These are phyloP conservation scores for Saturnispora hagleri DNA, from an alignment of 805 yeast species.

Conservation along the genomic window DNA sequence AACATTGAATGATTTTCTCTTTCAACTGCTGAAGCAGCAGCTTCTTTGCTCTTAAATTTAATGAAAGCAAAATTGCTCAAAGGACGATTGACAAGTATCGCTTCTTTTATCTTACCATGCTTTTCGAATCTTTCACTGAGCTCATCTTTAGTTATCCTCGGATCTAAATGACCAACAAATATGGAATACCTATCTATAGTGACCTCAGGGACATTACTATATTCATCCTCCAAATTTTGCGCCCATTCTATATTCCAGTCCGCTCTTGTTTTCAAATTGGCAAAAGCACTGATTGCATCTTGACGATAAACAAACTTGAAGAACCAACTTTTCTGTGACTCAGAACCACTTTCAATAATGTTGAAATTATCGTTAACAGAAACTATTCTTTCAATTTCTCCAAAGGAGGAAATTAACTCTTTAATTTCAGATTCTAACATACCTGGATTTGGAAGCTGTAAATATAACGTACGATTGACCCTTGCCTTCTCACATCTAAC, in stretches of 20 bases:
- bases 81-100: slow-evolving; percentile 45
- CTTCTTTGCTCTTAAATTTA: slow-evolving; percentile 49
- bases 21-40: slow-evolving; percentile 85
- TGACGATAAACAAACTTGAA: slow-evolving; percentile 72
- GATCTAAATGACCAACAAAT: slow-evolving; percentile 69
- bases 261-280: slow-evolving; percentile 47
- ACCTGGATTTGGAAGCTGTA: slow-evolving; percentile 31
- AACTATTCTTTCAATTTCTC: slow-evolving; percentile 66
- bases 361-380: slow-evolving; percentile 31
- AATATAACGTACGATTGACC: slow-evolving; percentile 76
- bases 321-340: slow-evolving; percentile 43
- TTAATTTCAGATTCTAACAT: slow-evolving; percentile 27
- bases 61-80: slow-evolving; percentile 64
- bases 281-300: slow-evolving; percentile 82
- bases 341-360: slow-evolving; percentile 10
- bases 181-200: slow-evolving; percentile 61
- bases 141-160: slow-evolving; percentile 44
- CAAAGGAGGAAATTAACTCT: slow-evolving; percentile 41
- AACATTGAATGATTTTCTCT: slow-evolving; percentile 75
- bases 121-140: slow-evolving; percentile 49
- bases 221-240: slow-evolving; percentile 57
- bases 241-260: slow-evolving; percentile 76
- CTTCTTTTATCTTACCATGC: slow-evolving; percentile 57
- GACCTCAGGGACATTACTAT: slow-evolving; percentile 28
- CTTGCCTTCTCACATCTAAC: slow-evolving; percentile 87